Evolutionary conservation across 2,329 filamentous ascomycete genomes (phyloP).

Genomic region (Harringtonia lauricola): DNA sequence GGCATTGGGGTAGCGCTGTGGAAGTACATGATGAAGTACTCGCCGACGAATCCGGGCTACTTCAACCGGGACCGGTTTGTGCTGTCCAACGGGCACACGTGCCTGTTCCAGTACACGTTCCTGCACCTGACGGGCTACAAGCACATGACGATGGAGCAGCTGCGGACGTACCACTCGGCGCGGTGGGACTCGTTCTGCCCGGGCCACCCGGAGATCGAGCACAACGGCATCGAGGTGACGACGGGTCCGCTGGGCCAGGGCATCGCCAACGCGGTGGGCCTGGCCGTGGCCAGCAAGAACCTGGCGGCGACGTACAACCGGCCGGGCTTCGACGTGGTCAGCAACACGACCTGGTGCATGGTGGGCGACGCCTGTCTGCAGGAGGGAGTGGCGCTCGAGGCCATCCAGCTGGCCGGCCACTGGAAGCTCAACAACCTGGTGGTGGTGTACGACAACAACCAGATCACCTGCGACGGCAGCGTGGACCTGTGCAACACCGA

Average conservation of each 20-base stretch:
- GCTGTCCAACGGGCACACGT: slow-evolving; percentile 48
- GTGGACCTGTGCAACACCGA: slow-evolving; percentile 43
- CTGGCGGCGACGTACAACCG: slow-evolving; percentile 42
- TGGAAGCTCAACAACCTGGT: slow-evolving; percentile 43
- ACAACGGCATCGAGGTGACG: slow-evolving; percentile 46
- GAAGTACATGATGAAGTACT: slow-evolving; percentile 52
- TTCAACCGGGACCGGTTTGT: slow-evolving; percentile 55
- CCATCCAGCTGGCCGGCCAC: slow-evolving; percentile 45
- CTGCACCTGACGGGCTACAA: slow-evolving; percentile 42
- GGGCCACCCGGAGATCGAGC: slow-evolving; percentile 46
- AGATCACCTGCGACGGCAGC: slow-evolving; percentile 46
- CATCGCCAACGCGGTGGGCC: slow-evolving; percentile 47
- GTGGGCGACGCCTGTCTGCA: slow-evolving; percentile 47
- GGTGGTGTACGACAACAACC: slow-evolving; percentile 51
- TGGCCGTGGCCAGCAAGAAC: slow-evolving; percentile 47
- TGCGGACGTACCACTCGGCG: slow-evolving; percentile 36
- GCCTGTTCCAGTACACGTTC: slow-evolving; percentile 42
- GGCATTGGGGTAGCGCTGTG: slow-evolving; percentile 49
- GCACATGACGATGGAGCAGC: slow-evolving; percentile 43
- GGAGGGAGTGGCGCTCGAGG: slow-evolving; percentile 46
- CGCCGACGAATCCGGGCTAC: slow-evolving; percentile 40
- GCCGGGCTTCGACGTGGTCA: slow-evolving; percentile 34
- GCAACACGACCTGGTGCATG: slow-evolving; percentile 45
- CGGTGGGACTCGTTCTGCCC: slow-evolving; percentile 37
- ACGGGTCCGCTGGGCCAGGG: slow-evolving; percentile 49